Conservation (phyloP, 371 early-diverging fungal species). For the Mortierella sp. region DNA sequence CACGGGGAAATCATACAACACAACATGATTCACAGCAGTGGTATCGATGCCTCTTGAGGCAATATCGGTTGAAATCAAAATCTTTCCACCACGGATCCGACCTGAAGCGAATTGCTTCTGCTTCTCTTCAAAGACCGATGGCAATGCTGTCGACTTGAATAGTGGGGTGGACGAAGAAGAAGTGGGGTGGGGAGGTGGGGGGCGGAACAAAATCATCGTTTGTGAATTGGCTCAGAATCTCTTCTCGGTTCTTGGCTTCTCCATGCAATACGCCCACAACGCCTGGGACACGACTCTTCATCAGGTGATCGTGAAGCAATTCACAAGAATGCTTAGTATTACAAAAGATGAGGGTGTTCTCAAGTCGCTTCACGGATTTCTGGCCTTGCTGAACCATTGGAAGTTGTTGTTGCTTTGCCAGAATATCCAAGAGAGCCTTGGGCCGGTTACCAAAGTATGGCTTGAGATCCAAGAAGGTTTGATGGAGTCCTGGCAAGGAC, state of each 20-base stretch:
- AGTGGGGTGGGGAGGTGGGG: not conserved
- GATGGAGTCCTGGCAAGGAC: conserved; percentile 77
- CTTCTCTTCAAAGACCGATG: not conserved
- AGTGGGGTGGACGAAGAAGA: not conserved
- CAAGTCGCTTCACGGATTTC: conserved; percentile 46
- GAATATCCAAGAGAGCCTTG: conserved; percentile 75
- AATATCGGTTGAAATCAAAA: conserved; percentile 94
- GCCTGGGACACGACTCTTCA: conserved; percentile 65
- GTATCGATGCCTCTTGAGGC: conserved; percentile 95
- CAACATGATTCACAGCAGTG: conserved; percentile 90
- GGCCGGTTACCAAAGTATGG: conserved; percentile 70
- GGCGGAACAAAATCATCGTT: conserved; percentile 30
- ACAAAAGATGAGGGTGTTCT: conserved; percentile 85
- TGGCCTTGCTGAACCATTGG: not conserved
- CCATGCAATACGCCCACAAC: conserved; percentile 65
- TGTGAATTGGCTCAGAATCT: conserved; percentile 58
- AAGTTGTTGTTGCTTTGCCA: conserved; percentile 67
- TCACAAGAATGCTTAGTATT: conserved; percentile 80
- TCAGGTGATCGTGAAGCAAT: conserved; percentile 67
- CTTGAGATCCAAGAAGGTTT: conserved; percentile 79
- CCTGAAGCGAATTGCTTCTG: conserved; percentile 17
- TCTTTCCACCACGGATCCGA: conserved; percentile 49
- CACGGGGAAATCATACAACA: conserved; percentile 95
- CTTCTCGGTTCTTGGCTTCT: conserved; percentile 60
- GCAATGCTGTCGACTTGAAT: not conserved